Evolutionary conservation across 495 filamentous ascomycete genomes (phyloP).

Genomic region (Hypoxylon rickii): DNA sequence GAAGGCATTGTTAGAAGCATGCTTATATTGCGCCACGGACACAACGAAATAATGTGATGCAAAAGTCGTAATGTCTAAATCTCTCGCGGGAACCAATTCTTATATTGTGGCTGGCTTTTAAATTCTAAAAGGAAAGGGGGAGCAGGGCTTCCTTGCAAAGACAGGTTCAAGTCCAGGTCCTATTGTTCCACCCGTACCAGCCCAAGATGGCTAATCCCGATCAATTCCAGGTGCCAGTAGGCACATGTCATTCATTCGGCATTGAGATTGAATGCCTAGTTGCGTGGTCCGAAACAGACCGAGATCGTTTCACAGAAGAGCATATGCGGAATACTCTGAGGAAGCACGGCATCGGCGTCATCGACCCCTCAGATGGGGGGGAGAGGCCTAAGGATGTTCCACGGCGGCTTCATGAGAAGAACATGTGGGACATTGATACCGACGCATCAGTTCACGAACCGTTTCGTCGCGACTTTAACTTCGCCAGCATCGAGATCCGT

Average conservation of each 20-base stretch:
- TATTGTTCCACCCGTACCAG: neutral
- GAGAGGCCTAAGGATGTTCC: neutral
- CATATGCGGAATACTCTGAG: conserved; percentile 19
- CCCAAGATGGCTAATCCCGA: conserved; percentile 15
- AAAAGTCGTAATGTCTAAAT: neutral
- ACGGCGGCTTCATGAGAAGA: neutral
- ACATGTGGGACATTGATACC: conserved; percentile 18
- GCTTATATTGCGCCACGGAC: too few relatives aligned
- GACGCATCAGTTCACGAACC: conserved; percentile 6
- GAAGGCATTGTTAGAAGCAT: too few relatives aligned
- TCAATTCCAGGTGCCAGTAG: conserved; percentile 6
- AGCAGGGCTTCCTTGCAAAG: conserved; percentile 4
- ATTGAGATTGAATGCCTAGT: conserved; percentile 42
- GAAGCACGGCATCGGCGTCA: conserved; percentile 19
- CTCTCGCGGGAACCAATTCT: too few relatives aligned
- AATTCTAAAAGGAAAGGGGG: neutral
- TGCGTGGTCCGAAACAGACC: too few relatives aligned
- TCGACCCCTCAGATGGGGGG: neutral
- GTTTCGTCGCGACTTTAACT: conserved; percentile 11
- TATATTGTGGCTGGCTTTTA: too few relatives aligned
- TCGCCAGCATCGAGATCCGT: conserved; percentile 22
- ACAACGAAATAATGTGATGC: too few relatives aligned
- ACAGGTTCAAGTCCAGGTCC: neutral
- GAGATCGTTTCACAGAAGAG: too few relatives aligned
- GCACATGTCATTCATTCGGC: conserved; percentile 30